A percentile compares a stretch with the other conserved stretches of the same genome.
These are phyloP conservation scores for Trichosporon sp. DNA, from an alignment of 1,284 basidiomycete species.

Conservation along the genomic window DNA sequence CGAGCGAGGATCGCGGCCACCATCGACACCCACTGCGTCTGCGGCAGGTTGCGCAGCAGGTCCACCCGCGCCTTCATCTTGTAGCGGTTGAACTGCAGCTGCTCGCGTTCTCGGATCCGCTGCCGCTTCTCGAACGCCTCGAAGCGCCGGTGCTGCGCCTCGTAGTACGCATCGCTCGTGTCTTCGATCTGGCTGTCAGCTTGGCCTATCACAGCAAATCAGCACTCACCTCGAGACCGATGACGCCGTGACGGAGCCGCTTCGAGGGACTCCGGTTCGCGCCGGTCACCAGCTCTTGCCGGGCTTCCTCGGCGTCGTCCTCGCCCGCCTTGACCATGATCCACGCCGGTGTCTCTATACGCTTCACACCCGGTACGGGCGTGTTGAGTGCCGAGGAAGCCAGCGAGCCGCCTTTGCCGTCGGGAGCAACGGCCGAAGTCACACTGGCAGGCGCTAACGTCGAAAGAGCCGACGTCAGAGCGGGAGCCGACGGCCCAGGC, in stretches of 20 bases:
- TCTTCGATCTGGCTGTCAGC: slow-evolving; percentile 56
- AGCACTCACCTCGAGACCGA: slow-evolving; percentile 24
- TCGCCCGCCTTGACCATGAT: slow-evolving; percentile 34
- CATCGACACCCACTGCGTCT: slow-evolving; percentile 28
- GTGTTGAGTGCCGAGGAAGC: neutral
- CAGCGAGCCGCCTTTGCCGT: neutral
- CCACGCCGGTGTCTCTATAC: slow-evolving; percentile 45
- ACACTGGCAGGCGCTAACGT: neutral
- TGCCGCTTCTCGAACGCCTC: slow-evolving; percentile 80
- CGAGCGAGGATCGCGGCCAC: slow-evolving; percentile 23
- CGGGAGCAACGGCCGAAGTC: neutral
- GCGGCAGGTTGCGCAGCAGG: slow-evolving; percentile 58
- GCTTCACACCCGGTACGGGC: slow-evolving; percentile 22
- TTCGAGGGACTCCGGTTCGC: slow-evolving; percentile 26
- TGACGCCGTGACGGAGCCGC: slow-evolving; percentile 24
- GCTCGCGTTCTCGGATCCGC: slow-evolving; percentile 80
- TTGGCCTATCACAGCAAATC: neutral
- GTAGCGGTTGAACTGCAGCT: slow-evolving; percentile 82
- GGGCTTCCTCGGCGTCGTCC: slow-evolving; percentile 44
- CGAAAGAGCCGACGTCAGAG: neutral
- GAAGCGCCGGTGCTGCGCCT: slow-evolving; percentile 76
- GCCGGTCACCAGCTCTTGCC: slow-evolving; percentile 29
- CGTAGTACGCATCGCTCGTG: slow-evolving; percentile 78
- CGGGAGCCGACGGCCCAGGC: neutral
- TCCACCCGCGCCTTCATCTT: slow-evolving; percentile 85